Percentiles rank a stretch among this genome's conserved stretches.
Evolutionary conservation across 208 protist species (phyloP).

Genomic region (Angomonas ambiguus): DNA sequence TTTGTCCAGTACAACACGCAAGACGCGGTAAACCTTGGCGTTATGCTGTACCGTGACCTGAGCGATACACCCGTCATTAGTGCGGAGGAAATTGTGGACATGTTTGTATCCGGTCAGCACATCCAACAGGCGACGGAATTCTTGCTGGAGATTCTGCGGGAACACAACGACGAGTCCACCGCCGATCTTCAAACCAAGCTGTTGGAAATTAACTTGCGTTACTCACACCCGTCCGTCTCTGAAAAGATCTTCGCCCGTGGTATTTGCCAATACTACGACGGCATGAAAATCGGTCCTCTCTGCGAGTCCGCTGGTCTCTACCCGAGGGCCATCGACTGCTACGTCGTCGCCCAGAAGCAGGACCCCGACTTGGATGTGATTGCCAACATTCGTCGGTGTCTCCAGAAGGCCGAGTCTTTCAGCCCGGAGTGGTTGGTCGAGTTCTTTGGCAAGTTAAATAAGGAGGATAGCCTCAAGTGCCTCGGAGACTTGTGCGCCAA

Average conservation of each 20-base stretch:
- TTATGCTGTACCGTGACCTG: conserved; percentile 88
- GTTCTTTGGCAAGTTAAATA: conserved; percentile 96
- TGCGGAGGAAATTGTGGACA: conserved; percentile 92
- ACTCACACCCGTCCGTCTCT: conserved; percentile 95
- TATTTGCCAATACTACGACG: conserved; percentile 98
- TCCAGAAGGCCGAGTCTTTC: conserved; percentile 93
- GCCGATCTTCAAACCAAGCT: conserved; percentile 98
- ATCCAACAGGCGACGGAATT: conserved; percentile 97
- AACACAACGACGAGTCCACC: conserved; percentile 88
- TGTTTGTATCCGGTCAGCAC: conserved; percentile 94
- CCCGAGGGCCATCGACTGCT: conserved; percentile 98
- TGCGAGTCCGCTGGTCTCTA: conserved; percentile 98
- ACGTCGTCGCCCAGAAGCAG: conserved; percentile 87
- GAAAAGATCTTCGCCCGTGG: conserved; percentile 97
- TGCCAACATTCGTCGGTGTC: conserved; percentile 97
- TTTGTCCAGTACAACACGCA: conserved; percentile 91
- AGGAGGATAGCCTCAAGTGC: conserved; percentile 96
- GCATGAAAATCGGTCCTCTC: conserved; percentile 91
- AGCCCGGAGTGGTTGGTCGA: conserved; percentile 94
- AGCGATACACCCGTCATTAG: conserved; percentile 69
- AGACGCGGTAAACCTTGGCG: conserved; percentile 89
- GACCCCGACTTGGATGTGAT: conserved; percentile 85
- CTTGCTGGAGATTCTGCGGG: conserved; percentile 96
- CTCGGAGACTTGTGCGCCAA: conserved; percentile 95
- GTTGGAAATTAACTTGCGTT: conserved; percentile 99